Base-by-base conservation (phyloP, 148 eudicot genomes). In the Rheum nobile region DNA sequence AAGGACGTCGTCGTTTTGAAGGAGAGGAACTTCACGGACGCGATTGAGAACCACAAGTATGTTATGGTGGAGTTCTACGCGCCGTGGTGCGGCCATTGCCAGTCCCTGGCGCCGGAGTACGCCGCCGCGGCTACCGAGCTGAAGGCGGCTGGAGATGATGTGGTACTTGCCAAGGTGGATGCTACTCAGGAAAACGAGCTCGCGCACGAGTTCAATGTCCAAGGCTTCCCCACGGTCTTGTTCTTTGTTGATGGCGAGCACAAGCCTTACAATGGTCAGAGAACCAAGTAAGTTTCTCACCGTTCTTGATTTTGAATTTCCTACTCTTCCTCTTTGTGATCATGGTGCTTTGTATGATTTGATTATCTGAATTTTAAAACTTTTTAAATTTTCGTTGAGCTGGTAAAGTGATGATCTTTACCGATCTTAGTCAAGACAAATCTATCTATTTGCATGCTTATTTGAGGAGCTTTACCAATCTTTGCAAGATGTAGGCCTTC, bases 21-120 rank as follows among this genome's bases (percentile, higher is more conserved):
- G 61, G 96, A 85, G 72, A 67, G 86, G 69, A 94, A 91, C 67
- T 91, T 94, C 72, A 94, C 84, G 24, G 86, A 81, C 29, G 85
- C 88, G 68, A 76, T 94, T 0, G 96, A 90, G 79, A 79, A 59
- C 1, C 87, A 91, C 12, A 79, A 79, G 86, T 89, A 85, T 57
- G 98, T 91, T 79, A 81, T 94, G 93, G 98, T 94, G 71, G 97
- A 91, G 84, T 91, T 94, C 41, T 94, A 89, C 67, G 98, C 98
- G 74, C 98, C 98, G 54, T 94, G 98, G 98, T 94, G 98, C 39
- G 97, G 90, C 0, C 97, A 94, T 39, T 89, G 96, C 72, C 83
- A 88, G 81, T 54, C 86, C 0, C 77, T 94, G 73, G 98, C 97
- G 48, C 97, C 98, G 29, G 98, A 94, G 82, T 94, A 94, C 41